These are phyloP conservation scores for Rhodotorula graminis DNA, from an alignment of 768 basidiomycete genomes.

Conservation along the genomic window DNA sequence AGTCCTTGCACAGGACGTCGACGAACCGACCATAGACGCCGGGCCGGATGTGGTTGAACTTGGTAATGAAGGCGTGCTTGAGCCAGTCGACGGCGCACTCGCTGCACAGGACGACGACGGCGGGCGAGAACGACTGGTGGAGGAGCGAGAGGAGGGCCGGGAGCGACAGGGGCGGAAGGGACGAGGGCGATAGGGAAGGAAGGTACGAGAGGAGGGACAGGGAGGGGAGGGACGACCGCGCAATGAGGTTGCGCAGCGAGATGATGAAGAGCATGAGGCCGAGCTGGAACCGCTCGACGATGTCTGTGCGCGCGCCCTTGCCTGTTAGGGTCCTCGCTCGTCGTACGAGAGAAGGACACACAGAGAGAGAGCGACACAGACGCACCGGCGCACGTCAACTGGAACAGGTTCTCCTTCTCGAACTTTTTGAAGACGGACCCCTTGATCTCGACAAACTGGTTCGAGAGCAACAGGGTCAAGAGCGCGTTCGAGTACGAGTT, in stretches of 20 bases:
- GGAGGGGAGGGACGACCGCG: conserved; percentile 75
- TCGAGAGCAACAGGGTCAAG: conserved; percentile 86
- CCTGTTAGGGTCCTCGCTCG: neutral
- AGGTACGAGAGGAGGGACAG: conserved; percentile 69
- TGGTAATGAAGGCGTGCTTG: conserved; percentile 98
- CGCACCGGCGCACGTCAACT: conserved; percentile 92
- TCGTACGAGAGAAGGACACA: neutral
- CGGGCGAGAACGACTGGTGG: conserved; percentile 83
- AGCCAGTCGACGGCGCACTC: conserved; percentile 97
- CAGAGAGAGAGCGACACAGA: neutral
- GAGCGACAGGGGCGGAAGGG: conserved; percentile 5
- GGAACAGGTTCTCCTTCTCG: conserved; percentile 96
- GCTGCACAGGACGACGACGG: conserved; percentile 79
- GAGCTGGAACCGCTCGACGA: conserved; percentile 93
- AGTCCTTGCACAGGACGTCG: conserved; percentile 89
- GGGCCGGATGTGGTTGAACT: conserved; percentile 96
- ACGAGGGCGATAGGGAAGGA: conserved; percentile 48
- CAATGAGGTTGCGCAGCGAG: conserved; percentile 89
- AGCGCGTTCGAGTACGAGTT: conserved; percentile 97
- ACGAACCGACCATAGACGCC: conserved; percentile 91
- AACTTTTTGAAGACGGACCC: conserved; percentile 99
- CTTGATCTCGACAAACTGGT: conserved; percentile 99
- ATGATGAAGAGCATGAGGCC: conserved; percentile 84
- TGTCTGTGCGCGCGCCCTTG: conserved; percentile 64
- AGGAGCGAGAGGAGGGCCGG: conserved; percentile 43